Evolutionary conservation across 345 rosid genomes (phyloP).

Genomic region (Heritiera littoralis): DNA sequence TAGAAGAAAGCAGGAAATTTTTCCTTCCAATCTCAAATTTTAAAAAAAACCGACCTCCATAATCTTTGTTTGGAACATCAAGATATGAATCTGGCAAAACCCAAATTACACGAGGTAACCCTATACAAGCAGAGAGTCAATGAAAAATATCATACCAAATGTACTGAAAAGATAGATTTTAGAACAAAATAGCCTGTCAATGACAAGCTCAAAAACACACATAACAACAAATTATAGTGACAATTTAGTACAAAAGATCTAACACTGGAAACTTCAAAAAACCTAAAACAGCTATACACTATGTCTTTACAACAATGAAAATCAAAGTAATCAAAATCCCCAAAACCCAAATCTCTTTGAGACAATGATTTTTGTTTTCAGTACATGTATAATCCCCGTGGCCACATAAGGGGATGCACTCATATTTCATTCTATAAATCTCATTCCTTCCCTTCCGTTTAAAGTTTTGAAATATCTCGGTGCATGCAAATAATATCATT

Average conservation of each 20-base stretch:
- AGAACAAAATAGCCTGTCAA: neutral
- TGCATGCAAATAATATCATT: too few relatives aligned
- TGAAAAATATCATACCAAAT: neutral
- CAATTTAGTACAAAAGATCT: neutral
- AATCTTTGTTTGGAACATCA: slow-evolving; percentile 95
- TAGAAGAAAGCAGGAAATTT: neutral
- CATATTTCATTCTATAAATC: too few relatives aligned
- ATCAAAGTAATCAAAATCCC: too few relatives aligned
- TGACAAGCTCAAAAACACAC: neutral
- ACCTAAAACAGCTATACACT: neutral
- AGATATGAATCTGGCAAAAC: slow-evolving; percentile 94
- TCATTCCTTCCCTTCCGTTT: too few relatives aligned
- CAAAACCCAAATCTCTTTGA: too few relatives aligned
- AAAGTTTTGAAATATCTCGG: too few relatives aligned
- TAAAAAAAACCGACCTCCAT: slow-evolving; percentile 66
- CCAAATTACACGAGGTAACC: slow-evolving; percentile 89
- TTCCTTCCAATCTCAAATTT: neutral
- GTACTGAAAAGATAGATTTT: neutral
- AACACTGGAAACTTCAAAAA: neutral
- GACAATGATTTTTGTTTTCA: too few relatives aligned
- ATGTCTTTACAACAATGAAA: neutral
- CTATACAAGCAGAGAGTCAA: slow-evolving; percentile 36
- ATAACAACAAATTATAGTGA: neutral
- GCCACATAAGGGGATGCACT: too few relatives aligned
- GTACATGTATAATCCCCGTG: too few relatives aligned